phyloP scores from a whole-genome alignment of 768 basidiomycete genomes.

The Suillus bovinus region DNA sequence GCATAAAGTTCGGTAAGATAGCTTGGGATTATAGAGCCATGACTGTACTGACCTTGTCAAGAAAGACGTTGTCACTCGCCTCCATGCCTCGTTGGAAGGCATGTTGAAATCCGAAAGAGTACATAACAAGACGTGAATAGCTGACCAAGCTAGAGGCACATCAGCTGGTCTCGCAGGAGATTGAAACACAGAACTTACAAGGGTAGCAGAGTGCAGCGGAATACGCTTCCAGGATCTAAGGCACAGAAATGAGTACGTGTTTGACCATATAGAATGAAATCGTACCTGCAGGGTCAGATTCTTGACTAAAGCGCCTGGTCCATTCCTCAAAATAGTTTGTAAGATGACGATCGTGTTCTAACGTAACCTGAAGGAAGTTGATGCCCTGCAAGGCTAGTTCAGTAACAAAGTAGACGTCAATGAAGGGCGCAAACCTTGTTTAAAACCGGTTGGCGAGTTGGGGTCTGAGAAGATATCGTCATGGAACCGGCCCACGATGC shows the following conservation, averaged over 20 bases:
- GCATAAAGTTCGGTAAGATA: constrained; percentile 3
- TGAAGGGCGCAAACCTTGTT: constrained; percentile 49
- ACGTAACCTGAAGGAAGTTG: constrained; percentile 66
- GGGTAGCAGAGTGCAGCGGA: constrained; percentile 69
- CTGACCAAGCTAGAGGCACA: constrained; percentile 55
- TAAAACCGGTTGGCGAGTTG: constrained; percentile 63
- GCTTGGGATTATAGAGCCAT: background rate
- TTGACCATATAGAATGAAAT: background rate
- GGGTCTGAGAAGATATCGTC: constrained; percentile 77
- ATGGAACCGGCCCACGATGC: constrained; percentile 72
- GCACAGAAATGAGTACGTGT: constrained; percentile 1
- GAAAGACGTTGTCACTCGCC: constrained; percentile 61
- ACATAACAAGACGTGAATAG: constrained; percentile 84
- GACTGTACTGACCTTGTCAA: constrained; percentile 53
- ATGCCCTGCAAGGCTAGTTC: constrained; percentile 44
- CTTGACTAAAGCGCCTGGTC: constrained; percentile 55
- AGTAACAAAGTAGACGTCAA: background rate
- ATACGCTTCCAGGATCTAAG: constrained; percentile 55
- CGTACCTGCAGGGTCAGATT: constrained; percentile 60
- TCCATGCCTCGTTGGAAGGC: constrained; percentile 72
- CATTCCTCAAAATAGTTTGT: constrained; percentile 67
- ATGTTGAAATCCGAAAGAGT: constrained; percentile 84
- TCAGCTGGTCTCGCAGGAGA: constrained; percentile 7
- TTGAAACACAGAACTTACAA: constrained; percentile 54
- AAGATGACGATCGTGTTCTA: constrained; percentile 58